These are phyloP conservation scores for Eucalyptus erythrocorys DNA, from an alignment of 345 rosid species.

Conservation along the genomic window DNA sequence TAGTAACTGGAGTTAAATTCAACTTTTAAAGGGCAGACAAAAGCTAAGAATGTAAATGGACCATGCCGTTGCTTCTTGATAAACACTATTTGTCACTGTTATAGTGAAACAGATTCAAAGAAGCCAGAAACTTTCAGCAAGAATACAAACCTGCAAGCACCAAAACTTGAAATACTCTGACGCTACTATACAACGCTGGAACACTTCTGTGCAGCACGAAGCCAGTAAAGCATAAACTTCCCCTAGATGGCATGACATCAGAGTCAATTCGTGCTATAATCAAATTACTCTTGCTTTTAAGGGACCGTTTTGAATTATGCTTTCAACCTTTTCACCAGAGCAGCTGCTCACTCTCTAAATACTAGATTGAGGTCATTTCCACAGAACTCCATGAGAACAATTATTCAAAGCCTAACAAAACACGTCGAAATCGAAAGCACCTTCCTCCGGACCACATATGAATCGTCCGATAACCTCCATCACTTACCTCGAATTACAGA, in stretches of 20 bases:
- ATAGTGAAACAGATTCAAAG: not conserved
- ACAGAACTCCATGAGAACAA: not conserved
- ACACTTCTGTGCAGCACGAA: not conserved
- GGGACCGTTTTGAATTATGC: not conserved
- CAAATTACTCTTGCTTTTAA: not conserved
- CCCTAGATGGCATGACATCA: not conserved
- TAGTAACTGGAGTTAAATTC: not conserved
- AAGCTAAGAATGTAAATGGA: not conserved
- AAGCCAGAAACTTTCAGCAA: not conserved
- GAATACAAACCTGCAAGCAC: not conserved
- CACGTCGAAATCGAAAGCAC: not conserved
- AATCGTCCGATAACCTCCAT: not conserved
- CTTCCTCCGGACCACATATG: not conserved
- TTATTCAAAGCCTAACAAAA: not conserved
- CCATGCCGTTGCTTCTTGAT: not conserved
- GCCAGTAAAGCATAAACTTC: not conserved
- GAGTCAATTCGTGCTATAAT: not conserved
- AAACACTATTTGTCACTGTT: not conserved
- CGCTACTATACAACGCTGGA: not conserved
- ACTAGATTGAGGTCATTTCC: not conserved
- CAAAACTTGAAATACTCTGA: not conserved
- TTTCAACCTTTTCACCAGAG: not conserved
- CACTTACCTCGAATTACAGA: not conserved
- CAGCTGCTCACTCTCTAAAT: not conserved
- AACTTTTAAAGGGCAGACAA: not conserved